Evolutionary conservation across 78 protist genomes (phyloP), one percentile per base, ranked within the genome.

Genomic region (Dictyostelium capitatum): DNA sequence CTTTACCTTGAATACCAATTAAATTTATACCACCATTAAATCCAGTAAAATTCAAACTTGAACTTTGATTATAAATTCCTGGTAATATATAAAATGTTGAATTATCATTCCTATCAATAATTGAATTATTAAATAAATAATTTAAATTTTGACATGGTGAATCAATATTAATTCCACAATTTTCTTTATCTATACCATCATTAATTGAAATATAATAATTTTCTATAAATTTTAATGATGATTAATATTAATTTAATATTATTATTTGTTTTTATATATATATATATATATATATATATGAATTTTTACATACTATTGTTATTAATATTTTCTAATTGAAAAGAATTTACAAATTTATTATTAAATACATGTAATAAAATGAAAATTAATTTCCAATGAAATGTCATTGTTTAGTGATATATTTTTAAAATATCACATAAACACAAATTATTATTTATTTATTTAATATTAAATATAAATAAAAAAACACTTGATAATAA

Each of bases 71-170:
- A 46, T 46, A 73, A 1, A 73, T 0, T 15, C 79, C 79, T 19
- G 51, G 57, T 30, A 25, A 37, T 12, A 73, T 43, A 46, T 73
- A 47, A 46, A 73, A 30, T 19, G 56, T 46, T 37, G 54, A 30
- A 73, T 73, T 46, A n/a, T 19, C 20, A 46, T n/a, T 6, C 12
- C 23, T 73, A 20, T 30, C 37, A 9, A 73, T 4, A 10, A 23
- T 50, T 28, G 25, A 17, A 75, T 75, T 75, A 19, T 48, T 50
- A 23, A 75, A 75, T 75, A 50, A 75, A 30, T 48, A 75, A 28
- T 9, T 30, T 48, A 75, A 6, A 75, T 15, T 50, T 54, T 20
- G 23, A 75, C 82, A 75, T 50, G 82, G 82, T 37, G 43, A 28
- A 28, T 25, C 25, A 20, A 28, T n/a, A 48, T 50, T 51, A 37